Base-by-base conservation (phyloP, 805 yeast genomes). In the Saccharomycopsis amapae region DNA sequence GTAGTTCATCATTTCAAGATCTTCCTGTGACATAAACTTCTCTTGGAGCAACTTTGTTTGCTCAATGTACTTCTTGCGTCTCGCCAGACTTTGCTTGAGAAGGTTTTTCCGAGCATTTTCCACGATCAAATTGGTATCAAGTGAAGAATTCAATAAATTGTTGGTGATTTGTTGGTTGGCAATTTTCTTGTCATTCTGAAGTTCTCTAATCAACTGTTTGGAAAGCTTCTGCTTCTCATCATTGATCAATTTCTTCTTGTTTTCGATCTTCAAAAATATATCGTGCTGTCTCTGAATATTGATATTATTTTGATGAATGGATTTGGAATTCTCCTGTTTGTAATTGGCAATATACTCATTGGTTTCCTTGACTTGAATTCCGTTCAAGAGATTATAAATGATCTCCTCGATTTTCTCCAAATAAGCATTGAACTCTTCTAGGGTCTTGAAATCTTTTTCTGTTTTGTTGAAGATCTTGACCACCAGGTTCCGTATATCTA, bases 401-500 rank as follows among this genome's bases (percentile, higher is more conserved):
- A 84, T 77, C 40, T 76, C 78, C 61, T 93, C 98, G 3, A 89
- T 75, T 50, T 79, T 79, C 56, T 93, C 98, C 44, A 93, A 65
- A 59, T 90, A 93, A 53, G 68, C 69, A 58, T 93, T 87, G 64
- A 72, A 89, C 24, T 71, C 83, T 3, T 71, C 68, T 19, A 81
- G 63, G 17, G 69, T 59, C 2, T 59, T 67, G 57, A 93, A 93
- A 55, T 87, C 94, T 33, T 78, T 79, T 53, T 78, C 76, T 2
- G 82, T 78, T 62, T 85, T 84, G 63, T 93, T 93, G 65, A 82
- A 89, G 6, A 89, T 81, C 45, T 72, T 71, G 55, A 74, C 69
- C 9, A 93, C 87, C 46, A 90, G 69, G 56, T 80, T 81, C 42
- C 99, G 73, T 17, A 89, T 78, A 62, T 93, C 97, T 32, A 94